Evolutionary conservation across 2,329 filamentous ascomycete species (phyloP).

Genomic region (Alternaria triticimaculans): DNA sequence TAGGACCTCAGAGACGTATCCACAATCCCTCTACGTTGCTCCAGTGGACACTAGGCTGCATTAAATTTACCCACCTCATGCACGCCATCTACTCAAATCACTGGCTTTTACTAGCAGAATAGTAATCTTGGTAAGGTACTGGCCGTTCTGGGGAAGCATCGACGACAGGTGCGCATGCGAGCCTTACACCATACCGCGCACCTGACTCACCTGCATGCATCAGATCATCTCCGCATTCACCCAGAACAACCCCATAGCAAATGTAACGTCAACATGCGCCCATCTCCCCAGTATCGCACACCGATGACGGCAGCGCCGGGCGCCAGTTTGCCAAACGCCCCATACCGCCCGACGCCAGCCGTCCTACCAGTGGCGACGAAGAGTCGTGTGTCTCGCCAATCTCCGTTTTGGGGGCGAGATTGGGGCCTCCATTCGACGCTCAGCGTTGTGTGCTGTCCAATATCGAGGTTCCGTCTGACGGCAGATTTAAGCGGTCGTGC

Average conservation of each 20-base stretch:
- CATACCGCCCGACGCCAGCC: constrained; percentile 19
- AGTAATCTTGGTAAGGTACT: not conserved
- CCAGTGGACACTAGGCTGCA: not conserved
- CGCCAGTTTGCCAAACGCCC: constrained; percentile 13
- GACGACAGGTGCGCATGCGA: not conserved
- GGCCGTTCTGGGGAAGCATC: too few relatives aligned
- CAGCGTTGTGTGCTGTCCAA: not conserved
- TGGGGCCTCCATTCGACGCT: not conserved
- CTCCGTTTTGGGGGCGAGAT: not conserved
- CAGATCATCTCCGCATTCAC: constrained; percentile 1
- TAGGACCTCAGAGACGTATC: not conserved
- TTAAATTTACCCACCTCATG: not conserved
- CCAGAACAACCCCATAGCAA: not conserved
- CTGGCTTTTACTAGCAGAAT: not conserved
- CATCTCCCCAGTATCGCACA: constrained; percentile 16
- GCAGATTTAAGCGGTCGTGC: not conserved
- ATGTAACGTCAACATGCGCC: not conserved
- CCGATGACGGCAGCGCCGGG: constrained; percentile 18
- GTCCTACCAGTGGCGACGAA: constrained; percentile 9
- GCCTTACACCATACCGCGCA: not conserved
- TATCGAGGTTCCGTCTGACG: not conserved
- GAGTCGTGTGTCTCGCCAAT: constrained; percentile 6
- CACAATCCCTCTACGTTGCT: not conserved
- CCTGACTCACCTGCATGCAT: constrained; percentile 1
- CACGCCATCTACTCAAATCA: not conserved